phyloP scores from a whole-genome alignment of 106 monocot species.

The Chionographis japonica region DNA sequence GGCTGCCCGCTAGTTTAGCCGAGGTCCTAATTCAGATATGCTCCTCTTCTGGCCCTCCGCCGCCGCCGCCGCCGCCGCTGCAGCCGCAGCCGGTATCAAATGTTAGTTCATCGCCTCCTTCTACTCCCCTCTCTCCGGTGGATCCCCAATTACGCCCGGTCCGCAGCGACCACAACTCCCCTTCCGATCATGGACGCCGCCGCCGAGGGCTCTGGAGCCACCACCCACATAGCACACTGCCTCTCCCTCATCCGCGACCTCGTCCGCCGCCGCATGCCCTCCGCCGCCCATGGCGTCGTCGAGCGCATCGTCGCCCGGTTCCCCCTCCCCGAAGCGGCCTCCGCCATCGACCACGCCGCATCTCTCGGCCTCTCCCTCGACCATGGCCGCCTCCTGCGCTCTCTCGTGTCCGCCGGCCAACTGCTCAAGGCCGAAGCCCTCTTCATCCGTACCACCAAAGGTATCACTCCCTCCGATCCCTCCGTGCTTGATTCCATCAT shows the following conservation, averaged over 20 bases:
- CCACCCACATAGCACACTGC: conserved; percentile 10
- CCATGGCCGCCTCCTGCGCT: conserved; percentile 2
- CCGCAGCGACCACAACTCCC: conserved; percentile 1
- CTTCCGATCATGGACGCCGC: conserved; percentile 13
- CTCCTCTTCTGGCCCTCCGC: no score
- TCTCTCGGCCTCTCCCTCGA: conserved; percentile 13
- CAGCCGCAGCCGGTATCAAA: no score
- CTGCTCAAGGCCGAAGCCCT: conserved; percentile 6
- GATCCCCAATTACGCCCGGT: conserved; percentile 4
- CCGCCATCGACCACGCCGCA: conserved; percentile 3
- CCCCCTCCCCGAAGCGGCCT: conserved; percentile 4
- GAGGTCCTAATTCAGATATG: no score
- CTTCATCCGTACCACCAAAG: not conserved
- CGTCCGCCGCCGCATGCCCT: conserved; percentile 10
- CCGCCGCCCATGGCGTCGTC: conserved; percentile 15
- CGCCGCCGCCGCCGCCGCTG: no score
- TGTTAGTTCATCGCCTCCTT: not conserved
- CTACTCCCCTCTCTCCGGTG: not conserved
- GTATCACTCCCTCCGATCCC: not conserved
- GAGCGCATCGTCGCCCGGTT: conserved; percentile 11
- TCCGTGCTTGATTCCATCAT: conserved; percentile 16
- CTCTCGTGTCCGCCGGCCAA: conserved; percentile 10
- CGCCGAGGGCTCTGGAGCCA: not conserved
- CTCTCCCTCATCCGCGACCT: conserved; percentile 21
- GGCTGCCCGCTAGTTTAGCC: no score